Evolutionary conservation across 257 asterid genomes (phyloP).

Genomic region (Haberlea rhodopensis): DNA sequence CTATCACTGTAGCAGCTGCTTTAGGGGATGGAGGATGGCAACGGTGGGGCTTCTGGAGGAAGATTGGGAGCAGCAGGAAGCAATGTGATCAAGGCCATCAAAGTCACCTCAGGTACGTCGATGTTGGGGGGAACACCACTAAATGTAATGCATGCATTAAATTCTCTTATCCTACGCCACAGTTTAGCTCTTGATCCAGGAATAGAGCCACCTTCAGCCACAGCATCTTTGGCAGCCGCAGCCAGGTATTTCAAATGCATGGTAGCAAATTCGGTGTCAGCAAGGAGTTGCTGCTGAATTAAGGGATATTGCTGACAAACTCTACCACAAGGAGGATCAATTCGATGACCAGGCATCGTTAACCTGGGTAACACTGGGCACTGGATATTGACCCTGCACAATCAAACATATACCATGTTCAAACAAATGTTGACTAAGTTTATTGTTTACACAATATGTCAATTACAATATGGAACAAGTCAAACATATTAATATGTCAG

Average conservation of each 20-base stretch:
- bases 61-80: conserved; percentile 97
- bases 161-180: conserved; percentile 98
- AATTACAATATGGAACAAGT: conserved; percentile 4
- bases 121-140: conserved; percentile 78
- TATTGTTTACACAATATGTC: conserved; percentile 16
- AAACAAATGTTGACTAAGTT: conserved; percentile 12
- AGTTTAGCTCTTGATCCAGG: conserved; percentile 99
- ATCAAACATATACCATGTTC: conserved; percentile 29
- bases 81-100: conserved; percentile 96
- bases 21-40: conserved; percentile 99
- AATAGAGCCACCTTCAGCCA: conserved; percentile 97
- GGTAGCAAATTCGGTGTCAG: conserved; percentile 69
- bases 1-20: conserved; percentile 98
- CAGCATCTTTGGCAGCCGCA: conserved; percentile 97
- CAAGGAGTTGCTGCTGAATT: conserved; percentile 47
- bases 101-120: conserved; percentile 97
- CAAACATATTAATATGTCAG: no score
- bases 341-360: conserved; percentile 98
- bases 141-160: conserved; percentile 90
- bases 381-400: conserved; percentile 89
- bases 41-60: conserved; percentile 93
- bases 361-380: conserved; percentile 89
- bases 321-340: conserved; percentile 98
- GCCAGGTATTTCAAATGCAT: conserved; percentile 97
- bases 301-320: conserved; percentile 55